Base-by-base conservation (phyloP, 2,329 filamentous ascomycete genomes). In the Thermothelomyces thermophilus region DNA sequence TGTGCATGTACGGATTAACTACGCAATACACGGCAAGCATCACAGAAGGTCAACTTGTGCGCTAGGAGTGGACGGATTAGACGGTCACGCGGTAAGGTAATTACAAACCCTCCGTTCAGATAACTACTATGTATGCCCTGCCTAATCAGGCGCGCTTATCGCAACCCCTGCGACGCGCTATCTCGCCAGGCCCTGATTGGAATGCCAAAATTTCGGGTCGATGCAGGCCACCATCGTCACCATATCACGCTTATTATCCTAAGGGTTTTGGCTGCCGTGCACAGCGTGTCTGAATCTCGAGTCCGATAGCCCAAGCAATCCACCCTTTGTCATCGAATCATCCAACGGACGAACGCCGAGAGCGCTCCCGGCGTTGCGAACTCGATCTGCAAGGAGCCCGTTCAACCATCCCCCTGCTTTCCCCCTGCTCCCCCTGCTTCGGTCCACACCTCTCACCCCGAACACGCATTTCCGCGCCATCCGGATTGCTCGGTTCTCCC, bases 401-500 rank as follows among this genome's bases (percentile, higher is more conserved):
- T 35, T 14, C 41, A n/a, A 28, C n/a, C n/a, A n/a, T n/a, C n/a
- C n/a, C n/a, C n/a, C n/a, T n/a, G n/a, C n/a, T n/a, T n/a, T n/a
- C n/a, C n/a, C n/a, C n/a, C n/a, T n/a, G n/a, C 28, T n/a, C 14
- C 11, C 37, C 37, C 39, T 48, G 30, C 26, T n/a, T 7, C 26
- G 33, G 30, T 31, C 40, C 46, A 49, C 33, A 43, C 9, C 13
- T n/a, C 40, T 22, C 33, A 16, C 13, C 16, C 14, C 33, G 5
- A 31, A 36, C 20, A 28, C 35, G 19, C 42, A 42, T 45, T 52
- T 52, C 50, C 49, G 40, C 46, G 10, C 36, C 44, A 41, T 50
- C 48, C 56, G 53, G 50, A 44, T 34, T 34, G 24, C 33, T 52
- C 53, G 51, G 47, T 31, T 52, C 17, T 44, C 24, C 28, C 43